Evolutionary conservation across 305 asterid species (phyloP).

Genomic region (Fraxinus sp.): DNA sequence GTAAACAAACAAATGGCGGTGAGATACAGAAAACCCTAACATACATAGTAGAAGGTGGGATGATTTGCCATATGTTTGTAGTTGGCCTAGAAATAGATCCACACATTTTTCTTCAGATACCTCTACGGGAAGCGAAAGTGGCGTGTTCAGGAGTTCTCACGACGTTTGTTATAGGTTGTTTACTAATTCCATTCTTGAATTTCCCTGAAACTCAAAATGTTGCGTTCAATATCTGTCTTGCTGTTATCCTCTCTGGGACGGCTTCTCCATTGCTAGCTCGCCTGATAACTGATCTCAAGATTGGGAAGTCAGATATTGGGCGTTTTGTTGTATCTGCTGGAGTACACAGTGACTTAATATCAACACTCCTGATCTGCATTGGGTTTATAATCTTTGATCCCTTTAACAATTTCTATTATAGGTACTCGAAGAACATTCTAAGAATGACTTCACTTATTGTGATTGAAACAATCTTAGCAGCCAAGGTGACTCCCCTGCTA

Average conservation of each 20-base stretch:
- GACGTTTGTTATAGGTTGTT: slow-evolving; percentile 59
- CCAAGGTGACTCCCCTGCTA: slow-evolving; percentile 56
- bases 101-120: slow-evolving; percentile 58
- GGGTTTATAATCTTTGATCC: slow-evolving; percentile 73
- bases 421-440: slow-evolving; percentile 15
- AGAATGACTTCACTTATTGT: slow-evolving; percentile 40
- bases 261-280: slow-evolving; percentile 69
- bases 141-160: slow-evolving; percentile 63
- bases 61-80: slow-evolving; percentile 88
- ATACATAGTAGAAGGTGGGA: slow-evolving; percentile 74
- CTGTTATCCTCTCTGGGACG: slow-evolving; percentile 61
- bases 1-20: slow-evolving; percentile 28
- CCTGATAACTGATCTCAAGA: slow-evolving; percentile 74
- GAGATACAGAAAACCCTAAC: slow-evolving; percentile 55
- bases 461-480: slow-evolving; percentile 50
- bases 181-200: slow-evolving; percentile 44
- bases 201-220: slow-evolving; percentile 34
- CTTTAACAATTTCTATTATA: slow-evolving; percentile 23
- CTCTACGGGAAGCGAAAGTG: slow-evolving; percentile 70
- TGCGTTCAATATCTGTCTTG: slow-evolving; percentile 62
- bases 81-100: slow-evolving; percentile 86
- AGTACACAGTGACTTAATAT: slow-evolving; percentile 60
- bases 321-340: slow-evolving; percentile 76
- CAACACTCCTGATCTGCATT: slow-evolving; percentile 51
- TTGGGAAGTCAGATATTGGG: slow-evolving; percentile 88